phyloP scores from a whole-genome alignment of 805 yeast species.

The Suhomyces vadensis region DNA sequence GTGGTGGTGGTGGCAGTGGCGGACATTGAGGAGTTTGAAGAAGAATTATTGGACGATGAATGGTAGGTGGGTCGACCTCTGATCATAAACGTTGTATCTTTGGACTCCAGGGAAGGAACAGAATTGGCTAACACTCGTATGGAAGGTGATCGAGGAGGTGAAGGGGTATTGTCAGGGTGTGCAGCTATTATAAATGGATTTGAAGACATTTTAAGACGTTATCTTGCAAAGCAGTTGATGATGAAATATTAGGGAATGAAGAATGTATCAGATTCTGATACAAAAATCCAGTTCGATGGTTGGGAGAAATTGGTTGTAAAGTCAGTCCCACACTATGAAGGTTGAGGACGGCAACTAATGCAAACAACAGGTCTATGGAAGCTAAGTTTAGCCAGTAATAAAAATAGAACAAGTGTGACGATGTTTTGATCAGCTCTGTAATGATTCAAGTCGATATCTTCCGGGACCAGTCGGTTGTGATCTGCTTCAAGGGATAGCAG shows the following conservation, averaged over 20 bases:
- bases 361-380: no score
- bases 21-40: neutral
- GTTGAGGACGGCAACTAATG: no score
- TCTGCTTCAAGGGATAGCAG: no score
- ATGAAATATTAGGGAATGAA: neutral
- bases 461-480: no score
- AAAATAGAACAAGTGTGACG: no score
- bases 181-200: conserved; percentile 8
- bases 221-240: neutral
- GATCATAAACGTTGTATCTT: neutral
- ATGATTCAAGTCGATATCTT: no score
- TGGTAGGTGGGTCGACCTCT: neutral
- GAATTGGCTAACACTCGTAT: conserved; percentile 1
- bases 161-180: conserved; percentile 8
- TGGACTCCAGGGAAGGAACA: neutral
- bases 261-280: neutral
- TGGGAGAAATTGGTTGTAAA: conserved; percentile 2
- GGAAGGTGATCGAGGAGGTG: conserved; percentile 3
- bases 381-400: no score
- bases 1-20: neutral
- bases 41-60: neutral
- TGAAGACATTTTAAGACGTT: conserved; percentile 2
- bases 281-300: conserved; percentile 1
- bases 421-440: no score
- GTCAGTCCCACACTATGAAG: neutral